Evolutionary conservation across 2,329 filamentous ascomycete species (phyloP).

Genomic region (Penicillium sp.): DNA sequence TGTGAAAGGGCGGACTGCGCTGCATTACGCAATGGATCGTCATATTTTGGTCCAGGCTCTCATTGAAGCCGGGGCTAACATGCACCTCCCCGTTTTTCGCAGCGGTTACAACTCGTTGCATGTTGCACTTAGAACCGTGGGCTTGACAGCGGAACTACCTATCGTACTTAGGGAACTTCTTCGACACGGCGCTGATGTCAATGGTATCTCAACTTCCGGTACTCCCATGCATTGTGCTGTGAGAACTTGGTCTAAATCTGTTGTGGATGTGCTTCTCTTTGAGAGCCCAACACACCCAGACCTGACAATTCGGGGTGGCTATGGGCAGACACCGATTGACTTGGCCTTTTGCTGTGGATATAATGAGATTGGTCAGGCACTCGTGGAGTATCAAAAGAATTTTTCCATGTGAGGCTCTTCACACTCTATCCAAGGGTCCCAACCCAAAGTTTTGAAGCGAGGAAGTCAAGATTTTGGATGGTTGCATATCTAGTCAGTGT

Average conservation of each 20-base stretch:
- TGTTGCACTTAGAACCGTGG: background rate
- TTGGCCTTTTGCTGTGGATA: background rate
- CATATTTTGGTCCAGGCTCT: background rate
- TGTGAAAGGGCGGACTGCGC: background rate
- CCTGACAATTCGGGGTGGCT: background rate
- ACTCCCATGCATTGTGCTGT: conserved; percentile 2
- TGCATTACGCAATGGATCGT: background rate
- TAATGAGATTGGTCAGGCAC: background rate
- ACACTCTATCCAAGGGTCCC: no score
- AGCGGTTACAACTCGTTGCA: background rate
- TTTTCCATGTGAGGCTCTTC: no score
- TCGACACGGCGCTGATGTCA: background rate
- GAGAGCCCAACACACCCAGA: background rate
- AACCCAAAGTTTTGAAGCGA: no score
- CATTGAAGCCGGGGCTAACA: background rate
- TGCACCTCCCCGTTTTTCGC: background rate
- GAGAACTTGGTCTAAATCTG: background rate
- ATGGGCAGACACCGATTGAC: background rate
- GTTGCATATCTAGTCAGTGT: no score
- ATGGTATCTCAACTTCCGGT: background rate
- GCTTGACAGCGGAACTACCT: background rate
- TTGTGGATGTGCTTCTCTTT: background rate
- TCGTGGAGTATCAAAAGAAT: background rate
- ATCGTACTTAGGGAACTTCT: background rate
- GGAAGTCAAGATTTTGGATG: no score